Evolutionary conservation across 257 asterid species (phyloP).

Genomic region (Nicotiana sylvestris): DNA sequence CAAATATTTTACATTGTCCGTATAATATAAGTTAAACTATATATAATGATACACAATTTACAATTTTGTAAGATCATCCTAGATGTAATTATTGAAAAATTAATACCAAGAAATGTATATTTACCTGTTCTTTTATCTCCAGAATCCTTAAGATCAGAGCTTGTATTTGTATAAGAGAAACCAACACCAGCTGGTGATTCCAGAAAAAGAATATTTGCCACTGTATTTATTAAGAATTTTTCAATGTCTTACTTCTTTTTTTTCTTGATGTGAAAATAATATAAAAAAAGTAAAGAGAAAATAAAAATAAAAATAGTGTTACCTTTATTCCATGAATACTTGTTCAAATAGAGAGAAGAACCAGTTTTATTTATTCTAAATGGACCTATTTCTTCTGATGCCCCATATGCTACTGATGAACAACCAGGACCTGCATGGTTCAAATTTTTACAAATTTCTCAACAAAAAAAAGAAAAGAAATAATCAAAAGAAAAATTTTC

Average conservation of each 20-base stretch:
- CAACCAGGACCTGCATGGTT: slow-evolving; percentile 84
- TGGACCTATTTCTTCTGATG: slow-evolving; percentile 91
- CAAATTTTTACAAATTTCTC: not conserved
- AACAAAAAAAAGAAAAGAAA: too few relatives aligned
- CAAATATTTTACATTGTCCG: not conserved
- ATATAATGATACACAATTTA: too few relatives aligned
- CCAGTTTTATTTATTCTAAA: slow-evolving; percentile 56
- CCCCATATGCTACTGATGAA: slow-evolving; percentile 89
- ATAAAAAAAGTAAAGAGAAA: not conserved
- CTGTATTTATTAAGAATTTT: slow-evolving; percentile 28
- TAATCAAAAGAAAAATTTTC: not conserved
- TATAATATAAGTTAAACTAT: not conserved
- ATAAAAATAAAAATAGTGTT: not conserved
- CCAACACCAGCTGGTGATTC: slow-evolving; percentile 97
- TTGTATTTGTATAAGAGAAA: slow-evolving; percentile 75
- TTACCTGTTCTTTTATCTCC: slow-evolving; percentile 79
- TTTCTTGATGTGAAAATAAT: not conserved
- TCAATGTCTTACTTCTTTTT: not conserved
- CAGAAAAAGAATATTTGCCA: slow-evolving; percentile 68
- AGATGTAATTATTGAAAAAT: not conserved
- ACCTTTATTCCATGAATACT: slow-evolving; percentile 85
- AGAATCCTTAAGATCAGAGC: slow-evolving; percentile 51
- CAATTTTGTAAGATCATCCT: too few relatives aligned
- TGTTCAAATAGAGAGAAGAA: slow-evolving; percentile 60
- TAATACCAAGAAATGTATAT: not conserved